These are phyloP conservation scores for Fusarium verticillioides DNA, from an alignment of 2,329 filamentous ascomycete species.

Conservation along the genomic window DNA sequence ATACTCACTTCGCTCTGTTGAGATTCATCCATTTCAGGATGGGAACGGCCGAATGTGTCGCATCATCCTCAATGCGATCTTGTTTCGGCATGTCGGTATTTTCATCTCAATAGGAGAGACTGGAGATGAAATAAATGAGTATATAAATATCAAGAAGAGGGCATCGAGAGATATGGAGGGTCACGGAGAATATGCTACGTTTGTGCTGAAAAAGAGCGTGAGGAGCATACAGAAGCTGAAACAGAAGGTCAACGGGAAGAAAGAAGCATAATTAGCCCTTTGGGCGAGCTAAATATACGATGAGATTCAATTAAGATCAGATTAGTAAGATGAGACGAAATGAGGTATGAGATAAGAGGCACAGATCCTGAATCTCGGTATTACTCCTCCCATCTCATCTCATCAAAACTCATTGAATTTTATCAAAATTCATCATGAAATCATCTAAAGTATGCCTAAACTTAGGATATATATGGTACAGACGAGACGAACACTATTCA, in stretches of 20 bases:
- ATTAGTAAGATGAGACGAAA: neutral
- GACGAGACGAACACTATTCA: no score
- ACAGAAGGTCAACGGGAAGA: conserved; percentile 35
- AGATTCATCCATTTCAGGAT: conserved; percentile 54
- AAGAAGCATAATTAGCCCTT: accelerated
- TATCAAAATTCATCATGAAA: no score
- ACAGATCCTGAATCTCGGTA: no score
- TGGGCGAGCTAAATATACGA: accelerated
- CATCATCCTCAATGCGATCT: conserved; percentile 51
- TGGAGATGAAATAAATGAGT: conserved; percentile 29
- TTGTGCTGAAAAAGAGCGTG: conserved; percentile 34
- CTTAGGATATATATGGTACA: no score
- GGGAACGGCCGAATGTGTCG: conserved; percentile 53
- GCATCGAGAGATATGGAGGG: conserved; percentile 39
- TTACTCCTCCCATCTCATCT: no score
- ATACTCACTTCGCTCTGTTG: conserved; percentile 47
- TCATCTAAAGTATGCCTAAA: no score
- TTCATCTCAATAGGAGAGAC: conserved; percentile 39
- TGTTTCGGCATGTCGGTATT: conserved; percentile 46
- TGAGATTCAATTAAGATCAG: accelerated
- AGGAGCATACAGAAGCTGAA: conserved; percentile 34
- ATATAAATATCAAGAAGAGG: conserved; percentile 42
- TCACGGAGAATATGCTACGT: conserved; percentile 44
- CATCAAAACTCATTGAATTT: no score
- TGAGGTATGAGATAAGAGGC: neutral